Evolutionary conservation across 495 filamentous ascomycete genomes (phyloP).

Genomic region (Penicillium argentinense): DNA sequence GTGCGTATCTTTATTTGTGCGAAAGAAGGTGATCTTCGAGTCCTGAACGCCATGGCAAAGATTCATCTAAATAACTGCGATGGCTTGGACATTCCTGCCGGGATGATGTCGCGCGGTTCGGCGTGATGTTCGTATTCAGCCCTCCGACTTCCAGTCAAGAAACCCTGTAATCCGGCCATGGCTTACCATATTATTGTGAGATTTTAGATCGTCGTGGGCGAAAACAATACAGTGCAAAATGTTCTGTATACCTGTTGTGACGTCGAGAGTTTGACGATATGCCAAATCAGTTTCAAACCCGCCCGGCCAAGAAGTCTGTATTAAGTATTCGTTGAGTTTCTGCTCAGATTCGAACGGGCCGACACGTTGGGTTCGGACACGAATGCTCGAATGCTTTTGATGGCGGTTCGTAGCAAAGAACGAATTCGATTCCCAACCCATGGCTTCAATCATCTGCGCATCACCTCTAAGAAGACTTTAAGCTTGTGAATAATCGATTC

Average conservation of each 20-base stretch:
- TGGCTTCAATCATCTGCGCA: slow-evolving; percentile 22
- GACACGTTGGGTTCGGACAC: slow-evolving; percentile 17
- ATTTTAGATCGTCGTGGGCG: slow-evolving; percentile 23
- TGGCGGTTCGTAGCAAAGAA: slow-evolving; percentile 14
- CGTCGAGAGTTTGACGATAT: slow-evolving; percentile 13
- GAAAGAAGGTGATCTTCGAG: too few species aligned
- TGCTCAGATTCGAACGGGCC: slow-evolving; percentile 24
- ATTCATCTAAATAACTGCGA: neutral
- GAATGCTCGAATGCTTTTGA: slow-evolving; percentile 22
- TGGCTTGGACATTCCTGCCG: neutral
- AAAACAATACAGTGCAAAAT: slow-evolving; percentile 10
- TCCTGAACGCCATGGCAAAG: neutral
- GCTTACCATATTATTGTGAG: slow-evolving; percentile 10
- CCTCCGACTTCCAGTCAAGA: slow-evolving; percentile 52
- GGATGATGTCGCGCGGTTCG: neutral
- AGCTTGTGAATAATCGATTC: slow-evolving; percentile 19
- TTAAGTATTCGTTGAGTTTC: slow-evolving; percentile 23
- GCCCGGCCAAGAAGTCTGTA: slow-evolving; percentile 14
- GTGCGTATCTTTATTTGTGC: too few species aligned
- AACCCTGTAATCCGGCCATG: slow-evolving; percentile 42
- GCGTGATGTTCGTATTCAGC: slow-evolving; percentile 29
- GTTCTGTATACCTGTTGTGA: slow-evolving; percentile 9
- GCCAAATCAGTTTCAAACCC: slow-evolving; percentile 14
- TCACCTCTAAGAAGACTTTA: slow-evolving; percentile 20
- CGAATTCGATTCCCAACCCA: slow-evolving; percentile 11